A percentile compares a stretch with the other conserved stretches of the same genome.
phyloP scores from a whole-genome alignment of 1,284 basidiomycete genomes.

The Irpex sp. region DNA sequence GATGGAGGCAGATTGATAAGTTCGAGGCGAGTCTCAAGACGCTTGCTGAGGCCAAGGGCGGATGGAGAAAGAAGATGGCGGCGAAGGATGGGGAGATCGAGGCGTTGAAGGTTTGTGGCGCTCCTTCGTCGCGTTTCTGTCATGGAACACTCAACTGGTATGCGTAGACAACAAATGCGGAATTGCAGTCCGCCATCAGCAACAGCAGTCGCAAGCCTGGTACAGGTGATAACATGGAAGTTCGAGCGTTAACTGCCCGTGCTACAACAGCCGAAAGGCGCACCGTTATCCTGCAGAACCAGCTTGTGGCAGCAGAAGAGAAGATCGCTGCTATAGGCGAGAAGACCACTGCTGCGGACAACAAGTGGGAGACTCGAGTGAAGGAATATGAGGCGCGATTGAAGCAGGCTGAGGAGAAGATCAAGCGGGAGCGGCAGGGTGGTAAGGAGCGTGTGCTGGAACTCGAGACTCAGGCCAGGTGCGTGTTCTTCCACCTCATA shows the following conservation, averaged over 20 bases:
- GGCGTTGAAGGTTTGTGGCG: constrained; percentile 60
- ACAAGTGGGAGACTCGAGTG: constrained; percentile 90
- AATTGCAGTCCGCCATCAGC: constrained; percentile 73
- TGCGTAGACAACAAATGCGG: constrained; percentile 65
- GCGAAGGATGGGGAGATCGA: constrained; percentile 90
- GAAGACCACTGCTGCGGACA: constrained; percentile 67
- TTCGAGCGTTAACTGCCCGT: constrained; percentile 68
- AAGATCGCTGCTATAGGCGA: constrained; percentile 72
- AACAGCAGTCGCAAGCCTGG: constrained; percentile 63
- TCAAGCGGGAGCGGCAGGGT: constrained; percentile 94
- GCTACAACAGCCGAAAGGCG: constrained; percentile 82
- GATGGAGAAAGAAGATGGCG: constrained; percentile 82
- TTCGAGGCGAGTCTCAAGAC: constrained; percentile 88
- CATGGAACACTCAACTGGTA: background rate
- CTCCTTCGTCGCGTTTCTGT: background rate
- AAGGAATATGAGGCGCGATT: constrained; percentile 87
- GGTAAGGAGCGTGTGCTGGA: constrained; percentile 82
- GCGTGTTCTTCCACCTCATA: constrained; percentile 22
- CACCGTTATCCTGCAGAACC: constrained; percentile 77
- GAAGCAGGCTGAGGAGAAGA: constrained; percentile 86
- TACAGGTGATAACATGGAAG: constrained; percentile 65
- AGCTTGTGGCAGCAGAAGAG: constrained; percentile 80
- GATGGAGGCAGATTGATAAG: constrained; percentile 92
- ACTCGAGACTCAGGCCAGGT: constrained; percentile 71
- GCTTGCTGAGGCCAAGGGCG: constrained; percentile 79